Evolutionary conservation across 495 filamentous ascomycete species (phyloP).

Genomic region (Trichocladium antarcticum): DNA sequence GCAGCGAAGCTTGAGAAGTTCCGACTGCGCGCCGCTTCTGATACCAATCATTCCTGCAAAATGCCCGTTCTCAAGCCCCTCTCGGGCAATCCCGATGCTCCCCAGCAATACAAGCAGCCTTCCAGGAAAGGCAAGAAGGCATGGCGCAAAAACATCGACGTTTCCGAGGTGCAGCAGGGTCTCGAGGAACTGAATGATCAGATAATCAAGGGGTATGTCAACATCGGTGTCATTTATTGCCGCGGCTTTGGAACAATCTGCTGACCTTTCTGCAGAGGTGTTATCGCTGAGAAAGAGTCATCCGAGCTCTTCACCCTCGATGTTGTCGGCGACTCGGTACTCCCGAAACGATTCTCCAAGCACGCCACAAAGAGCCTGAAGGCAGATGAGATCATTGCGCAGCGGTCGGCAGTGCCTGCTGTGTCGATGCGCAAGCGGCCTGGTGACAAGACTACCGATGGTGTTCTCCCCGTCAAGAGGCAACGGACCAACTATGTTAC

Average conservation of each 20-base stretch:
- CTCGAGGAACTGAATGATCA: conserved; percentile 76
- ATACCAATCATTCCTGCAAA: background rate
- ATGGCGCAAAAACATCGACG: conserved; percentile 95
- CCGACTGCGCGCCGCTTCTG: background rate
- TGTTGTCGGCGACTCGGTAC: conserved; percentile 17
- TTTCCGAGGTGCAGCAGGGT: conserved; percentile 71
- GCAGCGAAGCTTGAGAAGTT: background rate
- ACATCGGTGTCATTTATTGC: background rate
- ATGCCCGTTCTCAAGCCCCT: conserved; percentile 24
- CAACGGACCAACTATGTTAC: conserved; percentile 63
- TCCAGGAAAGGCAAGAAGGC: conserved; percentile 97
- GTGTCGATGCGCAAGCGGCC: conserved; percentile 65
- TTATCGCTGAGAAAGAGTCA: conserved; percentile 67
- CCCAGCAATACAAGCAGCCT: conserved; percentile 59
- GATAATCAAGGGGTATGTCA: conserved; percentile 71
- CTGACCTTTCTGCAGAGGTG: conserved; percentile 49
- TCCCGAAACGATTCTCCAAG: conserved; percentile 45
- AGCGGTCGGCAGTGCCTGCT: conserved; percentile 67
- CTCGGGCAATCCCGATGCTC: conserved; percentile 32
- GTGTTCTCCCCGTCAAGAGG: conserved; percentile 64
- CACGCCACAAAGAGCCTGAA: conserved; percentile 60
- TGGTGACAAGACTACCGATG: conserved; percentile 45
- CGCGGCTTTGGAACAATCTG: background rate
- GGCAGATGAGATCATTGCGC: conserved; percentile 79
- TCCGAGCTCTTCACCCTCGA: conserved; percentile 75